phyloP scores from a whole-genome alignment of 495 filamentous ascomycete species.

The Immersiella caudata region DNA sequence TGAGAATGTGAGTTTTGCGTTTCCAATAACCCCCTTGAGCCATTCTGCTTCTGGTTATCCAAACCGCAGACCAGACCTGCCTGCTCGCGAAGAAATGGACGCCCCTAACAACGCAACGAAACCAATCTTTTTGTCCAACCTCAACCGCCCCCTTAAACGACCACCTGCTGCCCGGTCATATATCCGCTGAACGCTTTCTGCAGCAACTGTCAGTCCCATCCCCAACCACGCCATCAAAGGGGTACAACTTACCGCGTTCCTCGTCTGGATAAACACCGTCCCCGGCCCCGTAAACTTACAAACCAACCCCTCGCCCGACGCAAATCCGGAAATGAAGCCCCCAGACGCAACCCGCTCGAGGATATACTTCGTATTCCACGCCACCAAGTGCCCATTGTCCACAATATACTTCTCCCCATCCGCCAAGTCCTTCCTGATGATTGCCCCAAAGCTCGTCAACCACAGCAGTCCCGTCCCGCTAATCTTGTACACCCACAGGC shows the following conservation, averaged over 20 bases:
- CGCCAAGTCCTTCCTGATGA: slow-evolving; percentile 88
- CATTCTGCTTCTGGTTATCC: no score
- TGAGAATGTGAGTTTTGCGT: no score
- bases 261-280: slow-evolving; percentile 90
- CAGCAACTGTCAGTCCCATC: slow-evolving; percentile 18
- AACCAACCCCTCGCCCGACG: slow-evolving; percentile 82
- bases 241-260: slow-evolving; percentile 67
- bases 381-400: slow-evolving; percentile 94
- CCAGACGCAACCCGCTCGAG: slow-evolving; percentile 88
- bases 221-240: neutral
- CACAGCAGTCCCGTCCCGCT: slow-evolving; percentile 77
- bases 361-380: slow-evolving; percentile 94
- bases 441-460: slow-evolving; percentile 91
- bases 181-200: slow-evolving; percentile 51
- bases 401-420: slow-evolving; percentile 85
- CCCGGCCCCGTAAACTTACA: slow-evolving; percentile 94
- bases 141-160: slow-evolving; percentile 16
- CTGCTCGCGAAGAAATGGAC: neutral
- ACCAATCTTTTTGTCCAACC: neutral
- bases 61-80: no score
- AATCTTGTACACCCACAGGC: slow-evolving; percentile 88
- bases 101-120: neutral
- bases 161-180: slow-evolving; percentile 46
- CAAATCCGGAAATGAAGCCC: slow-evolving; percentile 79
- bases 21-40: no score